Percentiles rank a stretch among this genome's conserved stretches.
Evolutionary conservation across 1,139 yeast species (phyloP).

Genomic region (Geotrichum restrictum): DNA sequence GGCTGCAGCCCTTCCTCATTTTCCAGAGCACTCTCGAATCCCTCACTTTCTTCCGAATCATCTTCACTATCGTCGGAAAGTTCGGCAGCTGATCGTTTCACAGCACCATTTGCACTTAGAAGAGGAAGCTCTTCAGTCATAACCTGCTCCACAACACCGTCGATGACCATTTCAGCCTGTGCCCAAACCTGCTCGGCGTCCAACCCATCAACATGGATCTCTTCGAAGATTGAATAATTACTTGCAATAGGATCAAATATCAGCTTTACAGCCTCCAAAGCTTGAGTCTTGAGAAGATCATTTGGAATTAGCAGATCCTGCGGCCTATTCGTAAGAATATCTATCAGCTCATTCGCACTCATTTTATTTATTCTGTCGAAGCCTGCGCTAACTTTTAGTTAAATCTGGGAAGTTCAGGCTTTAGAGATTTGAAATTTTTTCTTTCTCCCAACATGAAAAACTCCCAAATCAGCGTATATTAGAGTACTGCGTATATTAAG

Average conservation of each 20-base stretch:
- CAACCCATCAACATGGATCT: constrained; percentile 76
- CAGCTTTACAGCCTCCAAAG: constrained; percentile 47
- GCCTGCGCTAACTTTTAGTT: neutral
- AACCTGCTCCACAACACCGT: constrained; percentile 59
- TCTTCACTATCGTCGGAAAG: constrained; percentile 29
- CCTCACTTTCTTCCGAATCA: constrained; percentile 27
- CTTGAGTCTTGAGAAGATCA: constrained; percentile 31
- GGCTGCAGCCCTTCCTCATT: constrained; percentile 18
- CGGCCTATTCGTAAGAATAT: constrained; percentile 28
- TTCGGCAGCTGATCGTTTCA: constrained; percentile 25
- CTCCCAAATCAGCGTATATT: constrained; percentile 5
- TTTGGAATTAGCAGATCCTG: constrained; percentile 33
- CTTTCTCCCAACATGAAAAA: constrained; percentile 12
- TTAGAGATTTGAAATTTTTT: constrained; percentile 8
- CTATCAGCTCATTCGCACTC: constrained; percentile 16
- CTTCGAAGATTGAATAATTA: constrained; percentile 69
- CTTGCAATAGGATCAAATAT: constrained; percentile 63
- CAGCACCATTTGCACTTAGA: constrained; percentile 18
- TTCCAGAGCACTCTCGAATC: constrained; percentile 19
- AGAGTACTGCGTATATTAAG: neutral
- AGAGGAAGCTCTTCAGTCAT: constrained; percentile 36
- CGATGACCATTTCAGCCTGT: constrained; percentile 79
- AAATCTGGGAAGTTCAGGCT: neutral
- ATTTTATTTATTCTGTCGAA: neutral
- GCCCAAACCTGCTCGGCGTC: constrained; percentile 93